phyloP scores from a whole-genome alignment of 352 stramenopile genomes.

The Achlya hypogyna region DNA sequence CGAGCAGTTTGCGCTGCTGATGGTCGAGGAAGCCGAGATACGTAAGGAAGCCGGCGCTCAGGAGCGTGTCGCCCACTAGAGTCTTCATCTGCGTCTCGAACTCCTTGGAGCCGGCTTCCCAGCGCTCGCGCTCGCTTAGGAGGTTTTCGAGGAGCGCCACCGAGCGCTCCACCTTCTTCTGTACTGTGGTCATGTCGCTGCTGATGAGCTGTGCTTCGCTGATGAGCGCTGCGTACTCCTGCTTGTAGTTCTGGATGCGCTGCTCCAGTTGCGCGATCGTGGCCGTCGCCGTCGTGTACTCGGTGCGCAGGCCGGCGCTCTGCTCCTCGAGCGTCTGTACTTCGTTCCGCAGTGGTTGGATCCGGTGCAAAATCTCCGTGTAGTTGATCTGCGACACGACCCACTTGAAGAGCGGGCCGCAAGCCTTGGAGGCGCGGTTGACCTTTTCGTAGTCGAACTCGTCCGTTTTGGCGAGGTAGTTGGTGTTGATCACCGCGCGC shows the following conservation, averaged over 20 bases:
- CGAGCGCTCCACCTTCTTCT: slow-evolving; percentile 94
- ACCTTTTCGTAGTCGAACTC: slow-evolving; percentile 90
- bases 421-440: slow-evolving; percentile 92
- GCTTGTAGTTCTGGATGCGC: slow-evolving; percentile 97
- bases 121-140: slow-evolving; percentile 96
- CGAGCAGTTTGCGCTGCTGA: slow-evolving; percentile 90
- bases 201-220: slow-evolving; percentile 97
- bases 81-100: slow-evolving; percentile 96
- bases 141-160: slow-evolving; percentile 97
- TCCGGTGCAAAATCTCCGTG: slow-evolving; percentile 96
- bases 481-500: slow-evolving; percentile 91
- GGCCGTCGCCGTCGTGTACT: slow-evolving; percentile 89
- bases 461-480: slow-evolving; percentile 91
- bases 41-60: slow-evolving; percentile 96
- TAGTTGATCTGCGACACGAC: slow-evolving; percentile 98
- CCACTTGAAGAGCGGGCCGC: slow-evolving; percentile 99
- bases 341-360: slow-evolving; percentile 97
- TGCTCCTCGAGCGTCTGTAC: slow-evolving; percentile 96
- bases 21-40: slow-evolving; percentile 99
- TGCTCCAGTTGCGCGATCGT: slow-evolving; percentile 92
- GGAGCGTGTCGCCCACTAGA: slow-evolving; percentile 94
- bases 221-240: slow-evolving; percentile 98
- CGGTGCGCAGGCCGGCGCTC: slow-evolving; percentile 83
- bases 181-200: slow-evolving; percentile 96
- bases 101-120: slow-evolving; percentile 93